phyloP scores from a whole-genome alignment of 768 basidiomycete genomes.

The Amanita phalloides region DNA sequence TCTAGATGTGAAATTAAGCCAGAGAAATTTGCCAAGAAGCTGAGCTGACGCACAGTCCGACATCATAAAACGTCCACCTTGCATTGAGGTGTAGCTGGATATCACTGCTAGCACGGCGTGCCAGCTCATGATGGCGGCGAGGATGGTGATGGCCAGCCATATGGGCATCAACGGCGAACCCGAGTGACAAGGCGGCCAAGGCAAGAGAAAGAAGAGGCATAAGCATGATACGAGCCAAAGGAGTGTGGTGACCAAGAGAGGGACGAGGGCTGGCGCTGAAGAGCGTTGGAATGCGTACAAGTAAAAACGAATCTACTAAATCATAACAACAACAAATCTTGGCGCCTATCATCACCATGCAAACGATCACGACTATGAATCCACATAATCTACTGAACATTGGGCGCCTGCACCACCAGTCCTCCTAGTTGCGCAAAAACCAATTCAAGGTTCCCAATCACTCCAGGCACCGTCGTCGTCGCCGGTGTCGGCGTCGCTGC shows the following conservation, averaged over 20 bases:
- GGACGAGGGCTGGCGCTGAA: not conserved
- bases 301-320: no score
- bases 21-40: not conserved
- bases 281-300: no score
- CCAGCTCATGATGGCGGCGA: constrained; percentile 39
- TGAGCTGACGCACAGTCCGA: constrained; percentile 32
- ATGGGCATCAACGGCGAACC: constrained; percentile 25
- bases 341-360: no score
- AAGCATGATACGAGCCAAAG: constrained; percentile 11
- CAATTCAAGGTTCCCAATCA: not conserved
- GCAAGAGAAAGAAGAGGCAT: constrained; percentile 15
- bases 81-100: constrained; percentile 22
- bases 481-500: no score
- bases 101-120: constrained; percentile 33
- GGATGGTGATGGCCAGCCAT: constrained; percentile 19
- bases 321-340: not conserved
- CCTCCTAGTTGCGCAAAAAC: not conserved
- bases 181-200: constrained; percentile 21
- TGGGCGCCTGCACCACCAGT: not conserved
- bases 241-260: not conserved
- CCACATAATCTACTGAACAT: not conserved
- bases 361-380: no score
- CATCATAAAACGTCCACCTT: constrained; percentile 47
- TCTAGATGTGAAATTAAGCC: constrained; percentile 17
- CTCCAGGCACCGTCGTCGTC: not conserved